Evolutionary conservation across 2,329 filamentous ascomycete genomes (phyloP).

Genomic region (Fusarium napiforme): DNA sequence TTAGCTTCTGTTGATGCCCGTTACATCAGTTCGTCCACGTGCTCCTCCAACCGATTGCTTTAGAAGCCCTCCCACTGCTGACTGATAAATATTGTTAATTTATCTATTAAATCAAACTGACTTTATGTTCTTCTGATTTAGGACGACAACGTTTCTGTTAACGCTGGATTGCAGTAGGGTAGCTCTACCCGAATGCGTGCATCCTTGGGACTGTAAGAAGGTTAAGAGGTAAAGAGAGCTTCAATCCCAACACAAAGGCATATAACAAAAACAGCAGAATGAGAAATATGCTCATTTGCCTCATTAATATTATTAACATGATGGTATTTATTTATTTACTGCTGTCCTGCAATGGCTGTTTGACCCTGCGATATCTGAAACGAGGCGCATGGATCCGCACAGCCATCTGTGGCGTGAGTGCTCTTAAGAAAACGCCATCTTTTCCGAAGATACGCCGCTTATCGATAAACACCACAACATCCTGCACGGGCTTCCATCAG

Average conservation of each 20-base stretch:
- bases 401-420: neutral
- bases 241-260: neutral
- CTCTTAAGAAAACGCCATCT: neutral
- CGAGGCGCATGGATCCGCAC: neutral
- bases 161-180: neutral
- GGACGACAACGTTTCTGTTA: neutral
- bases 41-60: too few relatives aligned
- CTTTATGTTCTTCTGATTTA: neutral
- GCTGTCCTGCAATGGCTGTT: neutral
- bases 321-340: neutral
- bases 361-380: neutral
- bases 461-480: neutral
- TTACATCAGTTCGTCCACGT: neutral
- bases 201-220: neutral
- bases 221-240: neutral
- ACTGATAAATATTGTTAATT: neutral
- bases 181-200: too few relatives aligned
- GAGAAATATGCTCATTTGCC: neutral
- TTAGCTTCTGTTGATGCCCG: neutral
- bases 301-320: neutral
- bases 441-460: neutral
- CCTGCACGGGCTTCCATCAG: neutral
- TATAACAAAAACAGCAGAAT: neutral
- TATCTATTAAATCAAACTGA: neutral
- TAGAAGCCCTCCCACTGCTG: neutral